A percentile compares a stretch with the other conserved stretches of the same genome.
phyloP scores from a whole-genome alignment of 2,329 filamentous ascomycete genomes.

The Diaporthe vexans region DNA sequence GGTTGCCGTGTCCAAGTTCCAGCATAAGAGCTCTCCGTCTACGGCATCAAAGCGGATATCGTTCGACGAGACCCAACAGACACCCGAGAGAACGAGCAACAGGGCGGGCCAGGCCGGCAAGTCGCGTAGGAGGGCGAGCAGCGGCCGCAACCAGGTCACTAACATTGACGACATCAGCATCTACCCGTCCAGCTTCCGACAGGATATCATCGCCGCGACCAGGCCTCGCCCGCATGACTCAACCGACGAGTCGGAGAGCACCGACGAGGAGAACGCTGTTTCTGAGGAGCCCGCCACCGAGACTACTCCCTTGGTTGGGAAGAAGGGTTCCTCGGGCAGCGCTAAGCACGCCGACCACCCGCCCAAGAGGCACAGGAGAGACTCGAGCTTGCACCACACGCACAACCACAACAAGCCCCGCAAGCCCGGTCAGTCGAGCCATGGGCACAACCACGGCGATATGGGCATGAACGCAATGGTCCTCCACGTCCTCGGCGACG shows the following conservation, averaged over 20 bases:
- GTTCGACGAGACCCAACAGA: slow-evolving; percentile 48
- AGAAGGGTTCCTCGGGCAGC: slow-evolving; percentile 43
- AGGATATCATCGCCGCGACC: slow-evolving; percentile 91
- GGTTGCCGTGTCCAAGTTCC: slow-evolving; percentile 66
- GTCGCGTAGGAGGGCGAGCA: slow-evolving; percentile 62
- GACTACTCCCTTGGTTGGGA: slow-evolving; percentile 54
- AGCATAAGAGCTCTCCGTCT: slow-evolving; percentile 48
- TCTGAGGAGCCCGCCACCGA: slow-evolving; percentile 53
- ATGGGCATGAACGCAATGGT: slow-evolving; percentile 95
- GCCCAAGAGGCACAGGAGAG: slow-evolving; percentile 55
- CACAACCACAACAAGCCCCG: slow-evolving; percentile 88
- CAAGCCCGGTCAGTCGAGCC: slow-evolving; percentile 71
- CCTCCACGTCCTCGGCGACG: slow-evolving; percentile 83
- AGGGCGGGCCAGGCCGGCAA: slow-evolving; percentile 52
- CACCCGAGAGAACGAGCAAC: slow-evolving; percentile 46
- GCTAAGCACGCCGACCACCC: slow-evolving; percentile 48
- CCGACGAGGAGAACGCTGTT: slow-evolving; percentile 41
- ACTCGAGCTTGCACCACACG: slow-evolving; percentile 72
- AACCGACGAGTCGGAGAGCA: slow-evolving; percentile 39
- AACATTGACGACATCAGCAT: slow-evolving; percentile 83
- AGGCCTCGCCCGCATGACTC: slow-evolving; percentile 67
- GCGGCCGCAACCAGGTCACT: slow-evolving; percentile 69
- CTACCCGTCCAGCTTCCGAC: slow-evolving; percentile 89
- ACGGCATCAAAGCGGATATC: slow-evolving; percentile 41
- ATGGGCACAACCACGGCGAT: slow-evolving; percentile 85